Evolutionary conservation across 768 basidiomycete species (phyloP), one percentile per base, ranked within the genome.

Genomic region (Cyclocybe aegerita): DNA sequence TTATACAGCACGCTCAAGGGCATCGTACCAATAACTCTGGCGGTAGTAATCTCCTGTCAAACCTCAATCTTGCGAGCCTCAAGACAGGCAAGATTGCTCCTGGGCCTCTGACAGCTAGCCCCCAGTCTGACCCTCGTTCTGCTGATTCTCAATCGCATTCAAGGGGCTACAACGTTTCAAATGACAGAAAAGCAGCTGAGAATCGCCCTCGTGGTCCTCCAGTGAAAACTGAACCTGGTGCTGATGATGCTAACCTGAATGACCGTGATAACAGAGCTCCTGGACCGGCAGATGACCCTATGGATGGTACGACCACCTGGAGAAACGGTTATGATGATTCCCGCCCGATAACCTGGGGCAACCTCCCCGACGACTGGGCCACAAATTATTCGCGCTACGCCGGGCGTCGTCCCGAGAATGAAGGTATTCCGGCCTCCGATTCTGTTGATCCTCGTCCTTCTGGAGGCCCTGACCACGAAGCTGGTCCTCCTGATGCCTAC

Each of bases 61-160:
- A 49, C 39, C 48, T 54, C 42, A 46, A 49, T 11, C 12, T 52
- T 36, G 36, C 38, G 33, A 49, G 36, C 47, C 54, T 57, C 37
- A 53, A 57, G 33, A 56, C 54, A 40, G 49, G 50, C 37, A 53
- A 55, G 34, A 43, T 53, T 32, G 32, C 44, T 35, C 46, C 53
- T 49, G 55, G 34, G 35, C 54, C 60, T 49, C 40, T 52, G 12
- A 48, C 58, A 12, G 49, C 54, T 46, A 52, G 34, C 46, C 33
- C 43, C 41, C 46, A 50, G 32, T 45, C 52, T 56, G 52, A 48
- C 33, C 12, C 45, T 47, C 55, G 43, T 36, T 35, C 53, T 31
- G 37, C 53, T 50, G 53, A 50, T 48, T 9, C 43, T 16, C 34
- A 39, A 33, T 37, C 11, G n/a, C 16, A 49, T 3, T 39, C 54